These are phyloP conservation scores for Inga leiocalycina DNA, from an alignment of 306 rosid genomes.

Conservation along the genomic window DNA sequence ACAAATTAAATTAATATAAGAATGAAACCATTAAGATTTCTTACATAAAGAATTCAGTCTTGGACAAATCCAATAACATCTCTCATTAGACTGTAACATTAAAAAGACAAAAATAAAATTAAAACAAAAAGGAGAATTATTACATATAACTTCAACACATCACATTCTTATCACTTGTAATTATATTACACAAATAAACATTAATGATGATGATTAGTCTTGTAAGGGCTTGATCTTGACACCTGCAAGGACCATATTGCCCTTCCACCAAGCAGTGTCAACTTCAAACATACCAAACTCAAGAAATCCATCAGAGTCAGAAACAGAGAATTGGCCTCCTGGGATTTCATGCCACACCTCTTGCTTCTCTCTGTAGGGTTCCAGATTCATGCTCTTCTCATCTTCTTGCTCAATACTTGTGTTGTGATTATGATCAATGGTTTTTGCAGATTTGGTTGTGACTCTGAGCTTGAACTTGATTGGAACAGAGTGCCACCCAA, in stretches of 20 bases:
- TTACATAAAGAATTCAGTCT: background rate
- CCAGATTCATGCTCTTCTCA: slow-evolving; percentile 8
- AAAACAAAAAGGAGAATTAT: background rate
- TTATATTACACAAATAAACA: background rate
- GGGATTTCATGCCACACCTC: slow-evolving; percentile 23
- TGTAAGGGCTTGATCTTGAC: slow-evolving; percentile 20
- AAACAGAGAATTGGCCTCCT: slow-evolving; percentile 23
- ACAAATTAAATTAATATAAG: background rate
- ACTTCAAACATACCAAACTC: slow-evolving; percentile 34
- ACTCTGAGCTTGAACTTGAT: slow-evolving; percentile 7
- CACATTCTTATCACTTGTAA: background rate
- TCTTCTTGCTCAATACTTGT: background rate
- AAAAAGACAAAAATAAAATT: background rate
- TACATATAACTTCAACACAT: background rate
- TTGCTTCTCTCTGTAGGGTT: background rate
- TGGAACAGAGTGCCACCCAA: slow-evolving; percentile 30
- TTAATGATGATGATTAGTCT: background rate
- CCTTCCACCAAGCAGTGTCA: slow-evolving; percentile 32
- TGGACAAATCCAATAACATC: background rate
- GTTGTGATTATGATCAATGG: background rate
- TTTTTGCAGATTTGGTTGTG: background rate
- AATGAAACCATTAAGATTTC: background rate
- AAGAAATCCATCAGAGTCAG: background rate
- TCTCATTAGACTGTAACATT: background rate
- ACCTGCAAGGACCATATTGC: slow-evolving; percentile 24